Evolutionary conservation across 805 yeast species (phyloP), one percentile per base, ranked within the genome.

Genomic region (Priceomyces castillae): DNA sequence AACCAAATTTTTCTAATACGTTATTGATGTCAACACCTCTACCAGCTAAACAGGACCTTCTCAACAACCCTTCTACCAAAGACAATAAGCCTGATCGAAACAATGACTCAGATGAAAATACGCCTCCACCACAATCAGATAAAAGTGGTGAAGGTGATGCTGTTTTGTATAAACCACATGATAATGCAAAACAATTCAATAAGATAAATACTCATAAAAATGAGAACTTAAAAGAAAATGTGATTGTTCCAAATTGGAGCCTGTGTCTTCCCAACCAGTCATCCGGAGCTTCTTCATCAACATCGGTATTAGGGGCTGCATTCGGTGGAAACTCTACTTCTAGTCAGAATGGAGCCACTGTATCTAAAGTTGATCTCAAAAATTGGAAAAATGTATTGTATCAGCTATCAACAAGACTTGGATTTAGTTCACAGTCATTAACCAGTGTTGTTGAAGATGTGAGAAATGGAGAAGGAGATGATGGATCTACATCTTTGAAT

Each of bases 171-270:
- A 69, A 69, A 46, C 71, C 75, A 4, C 76, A 71, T 43, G 61
- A 64, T 40, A 61, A 67, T 39, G 58, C 74, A 5, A 52, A 59
- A 25, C 69, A 71, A 44, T 71, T 71, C 56, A 60, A 55, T 43
- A 61, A 68, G 45, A 69, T 71, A 47, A 68, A 71, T 48, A 71
- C 74, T 6, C 76, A 69, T 52, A 69, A 66, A 46, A 71, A 70
- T 52, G 75, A 71, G 47, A 69, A 71, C 53, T 50, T 71, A 31
- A 49, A 47, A 30, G 73, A 67, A 39, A 71, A 71, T 48, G 49
- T 62, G 9, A 66, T 71, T 40, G 75, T 71, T 10, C 76, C 76
- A 10, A 61, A 60, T 39, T 71, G 76, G 76, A 52, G 63, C 25
- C 47, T 47, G 33, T 71, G 76, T 46, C 54, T 71, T 19, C 69